A percentile compares a stretch with the other conserved stretches of the same genome.
phyloP scores from a whole-genome alignment of 768 basidiomycete genomes.

The Termitomyces sp. region DNA sequence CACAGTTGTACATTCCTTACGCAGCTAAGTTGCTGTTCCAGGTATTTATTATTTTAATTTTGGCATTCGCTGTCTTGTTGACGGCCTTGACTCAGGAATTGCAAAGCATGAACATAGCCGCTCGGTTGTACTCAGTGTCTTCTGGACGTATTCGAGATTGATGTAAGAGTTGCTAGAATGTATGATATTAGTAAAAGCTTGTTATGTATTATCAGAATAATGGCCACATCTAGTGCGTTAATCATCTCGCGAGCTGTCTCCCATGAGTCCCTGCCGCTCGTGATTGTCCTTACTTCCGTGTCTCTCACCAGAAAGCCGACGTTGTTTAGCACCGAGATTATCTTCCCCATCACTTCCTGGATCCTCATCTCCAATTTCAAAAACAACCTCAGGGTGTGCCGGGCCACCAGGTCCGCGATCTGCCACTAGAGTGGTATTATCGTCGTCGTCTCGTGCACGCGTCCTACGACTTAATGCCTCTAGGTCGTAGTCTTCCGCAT shows the following conservation, averaged over 20 bases:
- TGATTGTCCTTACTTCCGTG: slow-evolving; percentile 35
- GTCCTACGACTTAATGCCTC: slow-evolving; percentile 64
- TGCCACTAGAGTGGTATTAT: slow-evolving; percentile 69
- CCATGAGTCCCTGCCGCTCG: slow-evolving; percentile 68
- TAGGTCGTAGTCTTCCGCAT: slow-evolving; percentile 89
- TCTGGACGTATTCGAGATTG: slow-evolving; percentile 80
- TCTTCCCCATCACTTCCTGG: slow-evolving; percentile 61
- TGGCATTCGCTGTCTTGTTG: neutral
- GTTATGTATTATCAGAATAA: slow-evolving; percentile 16
- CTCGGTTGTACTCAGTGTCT: slow-evolving; percentile 81
- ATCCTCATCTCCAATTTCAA: slow-evolving; percentile 87
- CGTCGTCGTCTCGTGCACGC: slow-evolving; percentile 51
- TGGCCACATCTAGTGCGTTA: slow-evolving; percentile 14
- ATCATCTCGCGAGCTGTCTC: slow-evolving; percentile 29
- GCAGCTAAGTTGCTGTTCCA: slow-evolving; percentile 97
- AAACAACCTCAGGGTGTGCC: slow-evolving; percentile 68
- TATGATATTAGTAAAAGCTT: slow-evolving; percentile 16
- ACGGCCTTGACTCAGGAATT: slow-evolving; percentile 52
- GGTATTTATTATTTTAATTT: slow-evolving; percentile 35
- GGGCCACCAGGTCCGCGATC: slow-evolving; percentile 41
- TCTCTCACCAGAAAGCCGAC: slow-evolving; percentile 45
- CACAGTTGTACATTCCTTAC: slow-evolving; percentile 90
- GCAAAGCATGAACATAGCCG: slow-evolving; percentile 94
- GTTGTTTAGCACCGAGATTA: slow-evolving; percentile 44
- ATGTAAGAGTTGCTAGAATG: slow-evolving; percentile 15